These are phyloP conservation scores for Cyclaneusma minus DNA, from an alignment of 2,329 filamentous ascomycete species.

Conservation along the genomic window DNA sequence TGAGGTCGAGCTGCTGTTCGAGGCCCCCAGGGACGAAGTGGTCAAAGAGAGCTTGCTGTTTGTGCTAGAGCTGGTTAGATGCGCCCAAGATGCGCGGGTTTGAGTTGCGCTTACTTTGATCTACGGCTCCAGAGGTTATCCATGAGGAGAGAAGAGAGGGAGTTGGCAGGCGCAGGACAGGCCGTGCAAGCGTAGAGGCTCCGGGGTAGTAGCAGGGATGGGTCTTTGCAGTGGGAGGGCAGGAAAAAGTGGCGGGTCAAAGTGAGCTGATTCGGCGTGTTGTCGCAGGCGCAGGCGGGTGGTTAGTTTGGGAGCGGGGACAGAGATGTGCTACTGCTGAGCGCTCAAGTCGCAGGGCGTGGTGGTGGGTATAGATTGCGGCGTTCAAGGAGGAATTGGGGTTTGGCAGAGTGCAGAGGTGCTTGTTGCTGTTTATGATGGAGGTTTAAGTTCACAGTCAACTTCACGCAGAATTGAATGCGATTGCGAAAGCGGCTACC, in stretches of 20 bases:
- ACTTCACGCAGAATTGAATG: background rate
- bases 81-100: slow-evolving; percentile 5
- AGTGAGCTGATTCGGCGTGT: slow-evolving; percentile 1
- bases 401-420: slow-evolving; percentile 5
- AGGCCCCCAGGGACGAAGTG: slow-evolving; percentile 40
- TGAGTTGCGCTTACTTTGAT: slow-evolving; percentile 46
- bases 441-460: slow-evolving; percentile 5
- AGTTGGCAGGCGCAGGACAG: background rate
- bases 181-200: slow-evolving; percentile 1
- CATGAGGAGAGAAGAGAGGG: slow-evolving; percentile 9
- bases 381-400: background rate
- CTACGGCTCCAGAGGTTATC: slow-evolving; percentile 57
- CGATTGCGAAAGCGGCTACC: slow-evolving; percentile 1
- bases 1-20: slow-evolving; percentile 14
- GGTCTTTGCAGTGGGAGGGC: slow-evolving; percentile 1
- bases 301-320: slow-evolving; percentile 7
- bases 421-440: slow-evolving; percentile 1
- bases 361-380: too few species aligned
- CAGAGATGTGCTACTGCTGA: slow-evolving; percentile 1
- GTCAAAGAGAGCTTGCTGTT: slow-evolving; percentile 83
- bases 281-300: slow-evolving; percentile 6
- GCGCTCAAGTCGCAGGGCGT: too few species aligned
- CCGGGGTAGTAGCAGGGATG: background rate
- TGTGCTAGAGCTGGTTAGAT: slow-evolving; percentile 32
- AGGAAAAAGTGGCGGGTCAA: slow-evolving; percentile 1